Evolutionary conservation across 2,329 filamentous ascomycete species (phyloP).

Genomic region (Fusarium nisikadoi): DNA sequence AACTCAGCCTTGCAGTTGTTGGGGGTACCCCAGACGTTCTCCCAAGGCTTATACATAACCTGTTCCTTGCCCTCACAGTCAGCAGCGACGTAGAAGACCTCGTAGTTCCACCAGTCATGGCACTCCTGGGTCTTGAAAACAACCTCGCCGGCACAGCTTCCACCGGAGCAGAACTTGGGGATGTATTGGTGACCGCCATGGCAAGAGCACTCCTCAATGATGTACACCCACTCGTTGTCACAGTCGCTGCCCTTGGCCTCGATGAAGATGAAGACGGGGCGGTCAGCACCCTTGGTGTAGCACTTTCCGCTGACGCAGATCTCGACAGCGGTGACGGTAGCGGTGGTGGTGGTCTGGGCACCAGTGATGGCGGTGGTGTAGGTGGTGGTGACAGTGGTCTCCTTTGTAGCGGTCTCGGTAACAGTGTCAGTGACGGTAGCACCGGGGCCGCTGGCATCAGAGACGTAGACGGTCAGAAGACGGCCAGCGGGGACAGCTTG

Average conservation of each 20-base stretch:
- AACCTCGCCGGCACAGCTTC: constrained; percentile 20
- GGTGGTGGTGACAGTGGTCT: constrained; percentile 26
- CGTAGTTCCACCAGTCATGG: constrained; percentile 16
- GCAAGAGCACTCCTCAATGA: constrained; percentile 30
- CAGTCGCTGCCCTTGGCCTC: constrained; percentile 30
- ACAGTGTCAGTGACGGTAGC: not conserved
- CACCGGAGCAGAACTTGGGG: constrained; percentile 23
- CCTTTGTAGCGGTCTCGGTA: constrained; percentile 7
- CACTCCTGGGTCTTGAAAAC: constrained; percentile 37
- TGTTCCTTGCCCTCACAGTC: constrained; percentile 22
- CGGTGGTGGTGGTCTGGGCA: not conserved
- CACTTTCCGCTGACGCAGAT: constrained; percentile 23
- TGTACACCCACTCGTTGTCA: constrained; percentile 22
- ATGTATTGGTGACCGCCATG: constrained; percentile 27
- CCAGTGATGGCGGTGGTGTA: constrained; percentile 6
- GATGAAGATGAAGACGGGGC: constrained; percentile 30
- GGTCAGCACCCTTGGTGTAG: not conserved
- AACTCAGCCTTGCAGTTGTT: not conserved
- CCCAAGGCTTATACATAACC: constrained; percentile 37
- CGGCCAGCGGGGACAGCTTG: constrained; percentile 26
- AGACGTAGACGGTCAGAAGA: constrained; percentile 28
- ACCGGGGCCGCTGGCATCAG: not conserved
- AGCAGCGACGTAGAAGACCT: constrained; percentile 21
- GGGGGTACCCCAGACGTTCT: constrained; percentile 24
- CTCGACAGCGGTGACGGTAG: constrained; percentile 25